Conservation (phyloP, 169 alveolate species). For the Neospora caninum region DNA sequence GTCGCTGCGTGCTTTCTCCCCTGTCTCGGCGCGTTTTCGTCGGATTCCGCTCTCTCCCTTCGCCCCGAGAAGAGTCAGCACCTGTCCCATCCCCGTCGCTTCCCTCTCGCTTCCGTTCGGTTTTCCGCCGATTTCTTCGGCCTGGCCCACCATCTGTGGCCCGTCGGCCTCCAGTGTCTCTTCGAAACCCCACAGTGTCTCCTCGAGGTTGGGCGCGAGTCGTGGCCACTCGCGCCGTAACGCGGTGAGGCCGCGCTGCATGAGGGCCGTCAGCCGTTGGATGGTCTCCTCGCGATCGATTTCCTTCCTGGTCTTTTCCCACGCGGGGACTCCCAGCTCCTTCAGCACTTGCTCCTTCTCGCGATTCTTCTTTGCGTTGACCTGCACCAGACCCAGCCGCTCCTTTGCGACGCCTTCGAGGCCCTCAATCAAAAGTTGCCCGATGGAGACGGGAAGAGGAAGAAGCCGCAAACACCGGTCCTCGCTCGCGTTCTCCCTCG, state of each 20-base stretch:
- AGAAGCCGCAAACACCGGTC: background rate
- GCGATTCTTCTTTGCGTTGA: background rate
- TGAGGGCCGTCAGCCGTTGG: background rate
- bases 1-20: background rate
- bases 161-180: background rate
- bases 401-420: background rate
- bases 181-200: background rate
- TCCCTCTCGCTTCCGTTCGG: background rate
- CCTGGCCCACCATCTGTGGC: background rate
- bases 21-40: background rate
- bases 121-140: background rate
- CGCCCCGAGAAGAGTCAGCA: too few species aligned
- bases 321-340: background rate
- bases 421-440: background rate
- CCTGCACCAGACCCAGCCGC: background rate
- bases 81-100: too few species aligned
- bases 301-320: background rate
- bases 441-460: background rate
- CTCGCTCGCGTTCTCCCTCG: background rate
- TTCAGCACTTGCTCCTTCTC: background rate
- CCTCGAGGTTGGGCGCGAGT: background rate
- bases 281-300: background rate
- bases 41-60: background rate
- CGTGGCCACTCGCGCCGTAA: background rate
- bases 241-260: background rate